Evolutionary conservation across 768 basidiomycete genomes (phyloP).

Genomic region (Lentinus tigrinus): DNA sequence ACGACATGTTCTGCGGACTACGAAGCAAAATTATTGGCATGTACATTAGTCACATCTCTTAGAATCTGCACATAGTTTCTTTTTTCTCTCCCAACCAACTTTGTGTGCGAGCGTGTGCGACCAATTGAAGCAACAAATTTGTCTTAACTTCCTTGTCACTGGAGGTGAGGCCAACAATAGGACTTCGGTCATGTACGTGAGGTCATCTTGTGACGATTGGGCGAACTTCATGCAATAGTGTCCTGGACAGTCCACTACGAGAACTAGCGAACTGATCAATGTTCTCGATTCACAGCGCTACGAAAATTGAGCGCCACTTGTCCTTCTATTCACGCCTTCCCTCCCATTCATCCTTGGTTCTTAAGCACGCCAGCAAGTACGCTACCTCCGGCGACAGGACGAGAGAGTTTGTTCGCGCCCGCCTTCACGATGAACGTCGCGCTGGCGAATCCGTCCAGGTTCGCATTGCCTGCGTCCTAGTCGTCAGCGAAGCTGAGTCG

Average conservation of each 20-base stretch:
- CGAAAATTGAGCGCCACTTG: too few species aligned
- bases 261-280: too few species aligned
- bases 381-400: constrained; percentile 49
- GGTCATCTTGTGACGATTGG: too few species aligned
- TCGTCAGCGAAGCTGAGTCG: neutral
- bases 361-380: constrained; percentile 47
- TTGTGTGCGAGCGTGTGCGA: neutral
- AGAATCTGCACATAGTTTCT: constrained; percentile 4
- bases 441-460: constrained; percentile 44
- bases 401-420: constrained; percentile 43
- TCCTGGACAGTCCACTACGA: too few species aligned
- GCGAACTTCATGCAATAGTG: too few species aligned
- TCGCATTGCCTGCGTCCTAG: constrained; percentile 35
- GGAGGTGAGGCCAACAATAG: too few species aligned
- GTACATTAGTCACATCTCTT: constrained; percentile 18
- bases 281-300: too few species aligned
- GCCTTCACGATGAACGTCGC: constrained; percentile 41
- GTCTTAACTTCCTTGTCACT: too few species aligned
- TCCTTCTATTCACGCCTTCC: too few species aligned
- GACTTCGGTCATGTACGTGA: too few species aligned
- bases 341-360: constrained; percentile 1
- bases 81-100: constrained; percentile 5
- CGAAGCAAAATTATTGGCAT: constrained; percentile 14
- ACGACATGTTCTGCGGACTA: constrained; percentile 14
- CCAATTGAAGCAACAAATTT: neutral